Conservation (phyloP, 306 rosid genomes). For the Neltuma alba region DNA sequence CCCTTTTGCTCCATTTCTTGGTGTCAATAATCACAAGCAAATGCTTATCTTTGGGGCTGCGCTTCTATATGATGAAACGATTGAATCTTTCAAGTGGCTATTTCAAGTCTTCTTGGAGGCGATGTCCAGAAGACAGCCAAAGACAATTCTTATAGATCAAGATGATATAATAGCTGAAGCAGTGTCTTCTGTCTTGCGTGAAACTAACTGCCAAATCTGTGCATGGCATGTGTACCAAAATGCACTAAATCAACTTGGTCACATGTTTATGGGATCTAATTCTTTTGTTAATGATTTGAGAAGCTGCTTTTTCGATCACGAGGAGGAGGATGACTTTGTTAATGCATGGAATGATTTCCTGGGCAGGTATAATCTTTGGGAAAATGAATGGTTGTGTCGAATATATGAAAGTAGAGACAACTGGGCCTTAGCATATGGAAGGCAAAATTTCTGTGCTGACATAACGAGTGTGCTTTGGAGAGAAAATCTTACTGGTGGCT, state of each 20-base stretch:
- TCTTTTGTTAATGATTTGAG: slow-evolving; percentile 51
- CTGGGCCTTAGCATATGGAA: slow-evolving; percentile 56
- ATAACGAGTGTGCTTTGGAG: slow-evolving; percentile 34
- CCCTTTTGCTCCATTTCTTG: slow-evolving; percentile 55
- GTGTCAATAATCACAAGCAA: slow-evolving; percentile 64
- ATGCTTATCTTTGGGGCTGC: slow-evolving; percentile 58
- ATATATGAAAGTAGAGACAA: slow-evolving; percentile 51
- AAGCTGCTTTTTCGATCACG: slow-evolving; percentile 53
- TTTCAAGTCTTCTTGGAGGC: slow-evolving; percentile 53
- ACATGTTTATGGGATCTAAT: slow-evolving; percentile 37
- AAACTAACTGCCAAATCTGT: slow-evolving; percentile 49
- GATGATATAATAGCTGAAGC: slow-evolving; percentile 50
- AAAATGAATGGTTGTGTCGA: slow-evolving; percentile 49
- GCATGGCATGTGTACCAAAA: slow-evolving; percentile 65
- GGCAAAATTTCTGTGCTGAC: slow-evolving; percentile 59
- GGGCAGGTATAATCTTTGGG: slow-evolving; percentile 50
- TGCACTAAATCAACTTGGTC: slow-evolving; percentile 46
- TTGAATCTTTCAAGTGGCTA: slow-evolving; percentile 61
- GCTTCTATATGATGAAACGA: slow-evolving; percentile 52
- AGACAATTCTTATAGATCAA: slow-evolving; percentile 57
- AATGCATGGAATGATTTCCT: slow-evolving; percentile 58
- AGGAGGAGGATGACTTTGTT: slow-evolving; percentile 61
- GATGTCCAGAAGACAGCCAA: slow-evolving; percentile 61
- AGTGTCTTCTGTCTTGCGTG: slow-evolving; percentile 35
- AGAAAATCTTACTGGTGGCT: slow-evolving; percentile 47